These are phyloP conservation scores for Leishmania gerbilli DNA, from an alignment of 208 protist species.

Conservation along the genomic window DNA sequence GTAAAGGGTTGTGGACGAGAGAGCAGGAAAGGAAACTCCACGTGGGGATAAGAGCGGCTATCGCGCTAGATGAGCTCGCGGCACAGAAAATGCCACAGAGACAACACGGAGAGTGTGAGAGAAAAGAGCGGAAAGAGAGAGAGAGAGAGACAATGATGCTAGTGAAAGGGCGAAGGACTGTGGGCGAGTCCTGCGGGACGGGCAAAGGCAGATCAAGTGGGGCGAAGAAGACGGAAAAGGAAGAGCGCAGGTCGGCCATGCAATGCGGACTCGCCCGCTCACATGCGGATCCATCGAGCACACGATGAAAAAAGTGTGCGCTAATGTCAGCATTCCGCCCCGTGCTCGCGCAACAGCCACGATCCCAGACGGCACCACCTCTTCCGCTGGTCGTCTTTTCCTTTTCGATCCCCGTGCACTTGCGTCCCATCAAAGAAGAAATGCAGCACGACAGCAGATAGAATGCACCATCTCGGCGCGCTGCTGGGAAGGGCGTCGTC, in stretches of 20 bases:
- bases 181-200: not conserved
- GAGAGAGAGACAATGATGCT: not conserved
- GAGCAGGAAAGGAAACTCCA: not conserved
- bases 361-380: not conserved
- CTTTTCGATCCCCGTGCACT: not conserved
- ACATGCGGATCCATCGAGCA: not conserved
- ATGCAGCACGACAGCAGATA: not conserved
- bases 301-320: not conserved
- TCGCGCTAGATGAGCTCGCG: not conserved
- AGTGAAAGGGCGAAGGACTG: not conserved
- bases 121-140: constrained; percentile 9
- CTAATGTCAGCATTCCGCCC: too few species aligned
- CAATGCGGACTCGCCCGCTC: not conserved
- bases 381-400: not conserved
- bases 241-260: not conserved
- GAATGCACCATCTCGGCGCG: not conserved
- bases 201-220: not conserved
- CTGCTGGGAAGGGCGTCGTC: not conserved
- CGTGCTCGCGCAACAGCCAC: not conserved
- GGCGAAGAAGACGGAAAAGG: not conserved
- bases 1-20: not conserved
- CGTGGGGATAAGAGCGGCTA: not conserved
- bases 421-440: not conserved
- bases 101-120: not conserved
- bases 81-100: not conserved